Evolutionary conservation across 371 early-diverging fungal genomes (phyloP).

Genomic region (Rhizopus arrhizus): DNA sequence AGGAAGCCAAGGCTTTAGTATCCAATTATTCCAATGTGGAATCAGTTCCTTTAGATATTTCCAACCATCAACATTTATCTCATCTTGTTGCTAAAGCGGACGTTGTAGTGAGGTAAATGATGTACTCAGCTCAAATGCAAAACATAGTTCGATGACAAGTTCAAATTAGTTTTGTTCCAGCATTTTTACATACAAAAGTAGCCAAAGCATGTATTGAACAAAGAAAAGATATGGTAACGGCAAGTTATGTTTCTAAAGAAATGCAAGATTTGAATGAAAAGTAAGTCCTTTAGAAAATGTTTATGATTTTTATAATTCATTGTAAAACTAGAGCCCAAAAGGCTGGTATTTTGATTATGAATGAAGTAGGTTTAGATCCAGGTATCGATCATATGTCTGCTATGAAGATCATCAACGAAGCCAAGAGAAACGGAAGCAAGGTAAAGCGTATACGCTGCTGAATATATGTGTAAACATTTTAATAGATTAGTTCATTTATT

Average conservation of each 20-base stretch:
- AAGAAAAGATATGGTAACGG: conserved; percentile 94
- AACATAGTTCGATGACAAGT: too few relatives aligned
- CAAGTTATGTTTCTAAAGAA: conserved; percentile 92
- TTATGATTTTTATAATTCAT: background rate
- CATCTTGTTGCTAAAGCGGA: conserved; percentile 75
- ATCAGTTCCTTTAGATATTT: conserved; percentile 57
- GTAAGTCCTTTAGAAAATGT: conserved; percentile 41
- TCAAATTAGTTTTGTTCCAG: conserved; percentile 84
- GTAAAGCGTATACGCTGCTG: conserved; percentile 33
- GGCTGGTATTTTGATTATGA: conserved; percentile 86
- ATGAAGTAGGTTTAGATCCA: conserved; percentile 98
- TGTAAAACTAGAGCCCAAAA: conserved; percentile 66
- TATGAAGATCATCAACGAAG: conserved; percentile 94
- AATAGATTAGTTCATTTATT: conserved; percentile 73
- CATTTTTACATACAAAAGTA: conserved; percentile 85
- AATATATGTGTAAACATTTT: conserved; percentile 7
- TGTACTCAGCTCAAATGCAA: background rate
- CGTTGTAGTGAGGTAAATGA: conserved; percentile 79
- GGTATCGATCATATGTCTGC: conserved; percentile 98
- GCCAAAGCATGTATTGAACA: conserved; percentile 82
- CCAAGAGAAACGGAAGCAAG: conserved; percentile 55
- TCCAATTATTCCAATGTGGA: conserved; percentile 55
- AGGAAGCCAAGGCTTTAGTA: conserved; percentile 73
- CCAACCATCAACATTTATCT: conserved; percentile 54
- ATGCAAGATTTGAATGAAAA: conserved; percentile 77